phyloP scores from a whole-genome alignment of 345 rosid species.

The Salix dunnii region DNA sequence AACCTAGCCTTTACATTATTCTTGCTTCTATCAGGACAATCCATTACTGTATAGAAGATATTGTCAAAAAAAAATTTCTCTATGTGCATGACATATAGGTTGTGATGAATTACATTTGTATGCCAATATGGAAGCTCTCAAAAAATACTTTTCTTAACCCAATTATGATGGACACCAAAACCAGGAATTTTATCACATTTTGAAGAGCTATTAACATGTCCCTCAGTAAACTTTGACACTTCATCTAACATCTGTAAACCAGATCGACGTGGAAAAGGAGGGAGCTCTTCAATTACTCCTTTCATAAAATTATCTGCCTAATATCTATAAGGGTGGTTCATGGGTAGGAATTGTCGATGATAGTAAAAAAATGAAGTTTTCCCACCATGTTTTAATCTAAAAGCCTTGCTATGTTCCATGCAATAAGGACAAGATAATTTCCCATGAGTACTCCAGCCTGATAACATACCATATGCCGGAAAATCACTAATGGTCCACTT shows the following conservation, averaged over 20 bases:
- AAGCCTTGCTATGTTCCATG: neutral
- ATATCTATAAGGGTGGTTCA: neutral
- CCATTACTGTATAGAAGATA: neutral
- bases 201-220: neutral
- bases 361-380: neutral
- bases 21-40: neutral
- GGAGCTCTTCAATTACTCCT: neutral
- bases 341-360: neutral
- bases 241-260: too few species aligned
- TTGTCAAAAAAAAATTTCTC: too few species aligned
- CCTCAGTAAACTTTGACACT: neutral
- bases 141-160: neutral
- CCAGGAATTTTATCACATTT: too few species aligned
- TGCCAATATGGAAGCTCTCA: neutral
- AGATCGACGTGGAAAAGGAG: neutral
- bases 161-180: neutral
- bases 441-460: neutral
- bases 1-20: neutral
- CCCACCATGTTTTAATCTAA: neutral
- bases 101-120: neutral
- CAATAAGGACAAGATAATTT: neutral
- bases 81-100: neutral
- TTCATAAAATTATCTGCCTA: neutral
- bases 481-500: neutral
- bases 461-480: neutral